These are phyloP conservation scores for Gomphus bonarii DNA, from an alignment of 1,284 basidiomycete genomes.

Conservation along the genomic window DNA sequence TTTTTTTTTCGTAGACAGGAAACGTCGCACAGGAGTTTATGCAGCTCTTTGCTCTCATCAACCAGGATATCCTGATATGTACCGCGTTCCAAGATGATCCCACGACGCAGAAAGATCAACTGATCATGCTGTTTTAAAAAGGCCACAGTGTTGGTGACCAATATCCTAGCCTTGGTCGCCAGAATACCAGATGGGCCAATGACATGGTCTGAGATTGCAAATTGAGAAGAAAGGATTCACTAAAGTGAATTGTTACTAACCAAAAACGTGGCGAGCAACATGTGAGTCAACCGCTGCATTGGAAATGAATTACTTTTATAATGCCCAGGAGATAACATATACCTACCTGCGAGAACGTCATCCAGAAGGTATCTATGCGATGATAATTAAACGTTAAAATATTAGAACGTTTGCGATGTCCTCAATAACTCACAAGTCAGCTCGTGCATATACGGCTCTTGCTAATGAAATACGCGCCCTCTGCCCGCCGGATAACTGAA, in stretches of 20 bases:
- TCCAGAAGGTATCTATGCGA: constrained; percentile 32
- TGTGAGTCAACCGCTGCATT: constrained; percentile 57
- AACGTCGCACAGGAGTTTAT: constrained; percentile 66
- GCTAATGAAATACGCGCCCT: constrained; percentile 52
- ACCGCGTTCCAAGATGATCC: constrained; percentile 77
- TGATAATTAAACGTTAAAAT: background rate
- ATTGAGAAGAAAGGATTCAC: background rate
- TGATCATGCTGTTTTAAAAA: constrained; percentile 78
- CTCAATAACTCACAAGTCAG: constrained; percentile 33
- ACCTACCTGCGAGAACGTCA: constrained; percentile 43
- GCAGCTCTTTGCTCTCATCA: constrained; percentile 60
- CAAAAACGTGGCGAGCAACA: constrained; percentile 57
- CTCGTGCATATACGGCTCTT: constrained; percentile 37
- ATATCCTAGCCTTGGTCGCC: constrained; percentile 74
- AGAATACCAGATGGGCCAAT: constrained; percentile 86
- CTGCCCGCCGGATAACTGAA: constrained; percentile 43
- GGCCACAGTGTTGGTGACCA: constrained; percentile 86
- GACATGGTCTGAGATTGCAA: constrained; percentile 54
- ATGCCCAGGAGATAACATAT: background rate
- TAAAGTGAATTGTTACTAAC: constrained; percentile 22
- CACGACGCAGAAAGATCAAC: constrained; percentile 71
- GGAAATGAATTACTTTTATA: constrained; percentile 30
- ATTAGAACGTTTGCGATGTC: background rate
- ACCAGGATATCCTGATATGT: constrained; percentile 56
- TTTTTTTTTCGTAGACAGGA: constrained; percentile 1